Conservation (phyloP, 2,329 filamentous ascomycete species). For the Purpureocillium takamizusanense region DNA sequence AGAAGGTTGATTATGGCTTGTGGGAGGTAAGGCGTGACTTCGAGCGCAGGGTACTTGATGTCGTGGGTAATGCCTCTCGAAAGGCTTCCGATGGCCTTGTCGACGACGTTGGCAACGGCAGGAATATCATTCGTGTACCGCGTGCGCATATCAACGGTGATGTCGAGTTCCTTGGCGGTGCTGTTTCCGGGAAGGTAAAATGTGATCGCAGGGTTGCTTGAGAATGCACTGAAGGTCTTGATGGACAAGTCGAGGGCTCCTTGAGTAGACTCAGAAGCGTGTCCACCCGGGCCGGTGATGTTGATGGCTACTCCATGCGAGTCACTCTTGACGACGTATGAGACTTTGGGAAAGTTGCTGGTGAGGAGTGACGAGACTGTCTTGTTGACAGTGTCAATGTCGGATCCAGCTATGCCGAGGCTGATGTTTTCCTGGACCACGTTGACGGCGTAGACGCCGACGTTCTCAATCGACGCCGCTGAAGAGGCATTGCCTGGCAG, state of each 20-base stretch:
- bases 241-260: constrained; percentile 7
- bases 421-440: constrained; percentile 7
- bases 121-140: constrained; percentile 7
- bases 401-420: constrained; percentile 6
- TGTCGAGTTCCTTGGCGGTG: constrained; percentile 7
- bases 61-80: constrained; percentile 5
- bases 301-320: constrained; percentile 7
- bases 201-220: constrained; percentile 1
- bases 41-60: constrained; percentile 9
- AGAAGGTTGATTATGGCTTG: constrained; percentile 5
- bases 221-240: constrained; percentile 7
- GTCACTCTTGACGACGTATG: constrained; percentile 4
- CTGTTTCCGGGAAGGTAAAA: constrained; percentile 10
- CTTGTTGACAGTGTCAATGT: constrained; percentile 2
- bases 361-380: constrained; percentile 6
- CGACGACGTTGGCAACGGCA: constrained; percentile 5
- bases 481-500: constrained; percentile 6
- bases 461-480: constrained; percentile 8
- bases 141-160: constrained; percentile 10
- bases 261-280: constrained; percentile 8
- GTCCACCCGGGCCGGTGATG: constrained; percentile 8
- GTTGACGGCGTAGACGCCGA: constrained; percentile 9
- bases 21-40: constrained; percentile 5
- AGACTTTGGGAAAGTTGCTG: constrained; percentile 6
- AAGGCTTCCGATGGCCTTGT: constrained; percentile 5